These are phyloP conservation scores for Pichia scutulata DNA, from an alignment of 805 yeast genomes.

Conservation along the genomic window DNA sequence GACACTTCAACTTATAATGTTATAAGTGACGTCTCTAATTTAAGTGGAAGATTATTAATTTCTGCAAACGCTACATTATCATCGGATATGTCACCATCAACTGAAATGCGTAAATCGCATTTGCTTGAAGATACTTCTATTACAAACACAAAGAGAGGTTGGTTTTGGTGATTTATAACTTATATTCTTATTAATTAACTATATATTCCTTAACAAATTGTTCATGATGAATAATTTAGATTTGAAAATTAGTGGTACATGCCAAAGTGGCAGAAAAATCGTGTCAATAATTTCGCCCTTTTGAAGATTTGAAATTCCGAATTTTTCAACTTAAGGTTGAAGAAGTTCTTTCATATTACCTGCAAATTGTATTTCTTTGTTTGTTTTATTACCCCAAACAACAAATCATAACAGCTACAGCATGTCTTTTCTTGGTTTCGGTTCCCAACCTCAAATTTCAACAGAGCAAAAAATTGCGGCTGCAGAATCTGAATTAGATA, in stretches of 20 bases:
- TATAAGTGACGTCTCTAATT: slow-evolving; percentile 45
- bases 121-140: background rate
- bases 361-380: background rate
- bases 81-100: background rate
- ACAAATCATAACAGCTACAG: background rate
- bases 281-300: background rate
- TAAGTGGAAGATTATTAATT: slow-evolving; percentile 49
- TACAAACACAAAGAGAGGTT: background rate
- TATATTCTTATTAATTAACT: background rate
- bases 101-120: background rate
- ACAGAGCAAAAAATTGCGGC: slow-evolving; percentile 75
- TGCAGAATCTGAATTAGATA: slow-evolving; percentile 94
- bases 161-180: slow-evolving; percentile 8
- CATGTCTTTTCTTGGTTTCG: slow-evolving; percentile 72
- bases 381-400: background rate
- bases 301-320: background rate
- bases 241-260: too few species aligned
- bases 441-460: slow-evolving; percentile 59
- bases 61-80: slow-evolving; percentile 38
- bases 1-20: slow-evolving; percentile 31
- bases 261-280: background rate
- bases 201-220: background rate
- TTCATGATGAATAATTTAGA: background rate
- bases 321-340: background rate
- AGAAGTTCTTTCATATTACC: background rate